phyloP scores from a whole-genome alignment of 805 yeast genomes.

The Cyberlindnera petersonii region DNA sequence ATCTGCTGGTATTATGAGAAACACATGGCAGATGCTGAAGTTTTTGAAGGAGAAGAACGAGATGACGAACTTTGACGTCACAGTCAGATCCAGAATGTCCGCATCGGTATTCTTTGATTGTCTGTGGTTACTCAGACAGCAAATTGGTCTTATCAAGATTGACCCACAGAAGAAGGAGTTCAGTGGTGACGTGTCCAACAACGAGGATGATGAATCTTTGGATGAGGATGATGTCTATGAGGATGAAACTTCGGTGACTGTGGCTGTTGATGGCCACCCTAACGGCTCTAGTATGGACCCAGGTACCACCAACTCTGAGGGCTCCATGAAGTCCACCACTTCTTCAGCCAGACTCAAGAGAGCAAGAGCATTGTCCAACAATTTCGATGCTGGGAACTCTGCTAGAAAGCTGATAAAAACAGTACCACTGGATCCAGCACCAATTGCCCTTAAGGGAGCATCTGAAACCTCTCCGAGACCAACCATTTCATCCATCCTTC shows the following conservation, averaged over 20 bases:
- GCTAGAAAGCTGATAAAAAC: conserved; percentile 75
- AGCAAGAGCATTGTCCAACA: conserved; percentile 48
- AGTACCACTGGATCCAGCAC: conserved; percentile 80
- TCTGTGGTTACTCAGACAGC: conserved; percentile 76
- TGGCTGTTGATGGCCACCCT: conserved; percentile 12
- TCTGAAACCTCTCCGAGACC: conserved; percentile 16
- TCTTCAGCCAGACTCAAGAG: conserved; percentile 31
- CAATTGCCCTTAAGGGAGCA: conserved; percentile 39
- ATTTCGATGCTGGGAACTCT: conserved; percentile 61
- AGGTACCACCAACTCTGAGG: conserved; percentile 34
- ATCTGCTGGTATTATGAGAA: conserved; percentile 89
- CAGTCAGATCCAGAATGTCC: conserved; percentile 79
- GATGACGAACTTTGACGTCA: conserved; percentile 41
- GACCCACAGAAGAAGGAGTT: conserved; percentile 27
- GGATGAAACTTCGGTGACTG: conserved; percentile 13
- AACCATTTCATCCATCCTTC: conserved; percentile 18
- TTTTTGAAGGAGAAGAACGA: conserved; percentile 50
- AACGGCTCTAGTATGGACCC: conserved; percentile 26
- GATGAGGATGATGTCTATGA: conserved; percentile 25
- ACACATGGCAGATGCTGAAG: conserved; percentile 85
- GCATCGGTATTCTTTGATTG: conserved; percentile 93
- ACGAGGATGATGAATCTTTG: conserved; percentile 26
- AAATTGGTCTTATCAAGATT: conserved; percentile 79
- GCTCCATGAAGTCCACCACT: conserved; percentile 26
- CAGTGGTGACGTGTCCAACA: conserved; percentile 12